A percentile compares a stretch with the other conserved stretches of the same genome.
phyloP scores from a whole-genome alignment of 495 filamentous ascomycete species.

The Lasiosphaeria miniovina region DNA sequence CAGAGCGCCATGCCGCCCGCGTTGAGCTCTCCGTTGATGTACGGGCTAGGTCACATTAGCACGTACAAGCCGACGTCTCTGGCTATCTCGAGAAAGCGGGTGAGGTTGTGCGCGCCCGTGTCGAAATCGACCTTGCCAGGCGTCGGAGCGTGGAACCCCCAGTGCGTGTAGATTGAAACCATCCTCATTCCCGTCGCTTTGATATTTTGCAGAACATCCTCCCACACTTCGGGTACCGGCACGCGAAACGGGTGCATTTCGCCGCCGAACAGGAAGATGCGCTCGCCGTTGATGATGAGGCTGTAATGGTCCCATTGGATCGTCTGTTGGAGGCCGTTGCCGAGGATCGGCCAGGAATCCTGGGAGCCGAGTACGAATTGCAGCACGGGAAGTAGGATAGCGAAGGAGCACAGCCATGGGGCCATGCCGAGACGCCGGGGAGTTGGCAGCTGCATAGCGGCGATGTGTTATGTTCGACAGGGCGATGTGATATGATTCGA shows the following conservation, averaged over 20 bases:
- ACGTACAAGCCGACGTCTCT: conserved; percentile 57
- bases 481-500: too few relatives aligned
- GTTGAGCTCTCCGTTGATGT: conserved; percentile 57
- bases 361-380: too few relatives aligned
- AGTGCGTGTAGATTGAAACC: conserved; percentile 55
- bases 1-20: conserved; percentile 60
- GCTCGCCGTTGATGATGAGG: conserved; percentile 54
- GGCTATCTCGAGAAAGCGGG: conserved; percentile 53
- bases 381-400: too few relatives aligned
- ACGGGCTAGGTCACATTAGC: conserved; percentile 58
- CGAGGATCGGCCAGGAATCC: conserved; percentile 44
- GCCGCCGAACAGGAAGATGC: conserved; percentile 55
- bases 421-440: too few relatives aligned
- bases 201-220: conserved; percentile 59
- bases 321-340: conserved; percentile 49
- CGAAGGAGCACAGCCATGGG: too few relatives aligned
- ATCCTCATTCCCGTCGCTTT: conserved; percentile 52
- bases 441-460: not conserved
- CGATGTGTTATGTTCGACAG: not conserved
- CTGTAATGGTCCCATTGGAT: conserved; percentile 61
- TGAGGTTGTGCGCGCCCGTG: conserved; percentile 53
- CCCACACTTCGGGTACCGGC: conserved; percentile 51
- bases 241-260: conserved; percentile 35
- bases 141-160: conserved; percentile 54
- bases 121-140: conserved; percentile 54